phyloP scores from a whole-genome alignment of 805 yeast species.

The Isabelozyma heimii region DNA sequence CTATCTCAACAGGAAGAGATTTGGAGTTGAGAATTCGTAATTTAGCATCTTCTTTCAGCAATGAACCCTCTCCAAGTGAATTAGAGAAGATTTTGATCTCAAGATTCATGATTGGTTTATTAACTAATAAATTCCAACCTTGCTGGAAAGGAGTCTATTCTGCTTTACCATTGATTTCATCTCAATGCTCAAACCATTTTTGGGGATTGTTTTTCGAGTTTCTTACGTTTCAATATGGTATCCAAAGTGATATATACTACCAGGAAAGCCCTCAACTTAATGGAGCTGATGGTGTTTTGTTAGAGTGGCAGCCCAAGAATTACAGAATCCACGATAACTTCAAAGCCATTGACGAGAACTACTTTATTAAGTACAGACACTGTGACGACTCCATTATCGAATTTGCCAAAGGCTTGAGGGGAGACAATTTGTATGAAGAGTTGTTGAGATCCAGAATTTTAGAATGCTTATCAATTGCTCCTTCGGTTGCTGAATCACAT shows the following conservation, averaged over 20 bases:
- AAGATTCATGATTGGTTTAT: constrained; percentile 51
- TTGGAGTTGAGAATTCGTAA: constrained; percentile 65
- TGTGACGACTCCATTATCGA: constrained; percentile 36
- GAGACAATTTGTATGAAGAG: constrained; percentile 36
- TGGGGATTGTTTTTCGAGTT: constrained; percentile 55
- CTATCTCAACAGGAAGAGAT: constrained; percentile 70
- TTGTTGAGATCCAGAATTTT: constrained; percentile 56
- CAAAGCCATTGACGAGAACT: constrained; percentile 17
- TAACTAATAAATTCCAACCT: constrained; percentile 78
- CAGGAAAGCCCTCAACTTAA: constrained; percentile 2
- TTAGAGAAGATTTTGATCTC: constrained; percentile 28
- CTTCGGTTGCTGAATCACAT: constrained; percentile 67
- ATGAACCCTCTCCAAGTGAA: constrained; percentile 13
- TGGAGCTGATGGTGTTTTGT: constrained; percentile 7
- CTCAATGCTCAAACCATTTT: constrained; percentile 33
- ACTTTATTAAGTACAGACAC: constrained; percentile 26
- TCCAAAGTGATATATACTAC: constrained; percentile 13
- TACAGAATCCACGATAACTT: constrained; percentile 43
- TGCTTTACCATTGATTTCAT: constrained; percentile 44
- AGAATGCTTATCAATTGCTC: constrained; percentile 54
- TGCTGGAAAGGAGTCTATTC: constrained; percentile 77
- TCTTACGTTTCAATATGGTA: constrained; percentile 16
- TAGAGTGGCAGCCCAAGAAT: constrained; percentile 45
- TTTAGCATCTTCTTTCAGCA: constrained; percentile 44
- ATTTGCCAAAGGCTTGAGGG: constrained; percentile 32